Evolutionary conservation across 129 eudicot genomes (phyloP), one percentile per base, ranked within the genome.

Genomic region (Scalesia atractyloides): DNA sequence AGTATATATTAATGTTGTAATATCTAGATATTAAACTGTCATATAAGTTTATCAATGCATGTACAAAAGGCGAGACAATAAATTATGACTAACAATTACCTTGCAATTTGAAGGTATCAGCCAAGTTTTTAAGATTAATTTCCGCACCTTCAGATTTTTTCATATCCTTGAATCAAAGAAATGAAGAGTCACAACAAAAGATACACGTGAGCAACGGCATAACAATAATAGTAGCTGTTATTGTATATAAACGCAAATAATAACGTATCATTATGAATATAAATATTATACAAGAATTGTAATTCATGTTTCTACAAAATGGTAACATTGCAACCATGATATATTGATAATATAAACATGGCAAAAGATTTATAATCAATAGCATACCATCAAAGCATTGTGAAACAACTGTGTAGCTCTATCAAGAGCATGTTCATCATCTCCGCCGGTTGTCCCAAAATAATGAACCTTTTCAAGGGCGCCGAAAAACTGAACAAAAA

Each of bases 351-450:
- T 10, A 53, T 56, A 19, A 60, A 60, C 44, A 30, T 63, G 68
- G 37, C 5, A 36, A 60, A 60, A 3, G 24, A n/a, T 49, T 68
- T 51, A 11, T 51, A 52, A 43, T 61, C 66, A 14, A 36, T 57
- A 46, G 2, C 74, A 54, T 92, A 92, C 98, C 86, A 56, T 79
- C 49, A 89, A 68, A 75, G 96, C 96, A 69, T 70, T 81, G 61
- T 89, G 86, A 73, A 92, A 92, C 62, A 82, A 30, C 46, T 64
- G 18, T 53, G 95, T 83, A 70, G 96, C 94, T 75, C 95, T 89
- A 74, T 92, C 98, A 9, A 92, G 79, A 57, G 37, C 86, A 73
- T 87, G 88, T 18, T 92, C 95, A 68, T 92, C 98, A 70, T 78
- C 83, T 66, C 90, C 98, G 76, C 78, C 86, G 48, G 84, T 63